Base-by-base conservation (phyloP, 179 eudicot species). In the Camellia oleifera region DNA sequence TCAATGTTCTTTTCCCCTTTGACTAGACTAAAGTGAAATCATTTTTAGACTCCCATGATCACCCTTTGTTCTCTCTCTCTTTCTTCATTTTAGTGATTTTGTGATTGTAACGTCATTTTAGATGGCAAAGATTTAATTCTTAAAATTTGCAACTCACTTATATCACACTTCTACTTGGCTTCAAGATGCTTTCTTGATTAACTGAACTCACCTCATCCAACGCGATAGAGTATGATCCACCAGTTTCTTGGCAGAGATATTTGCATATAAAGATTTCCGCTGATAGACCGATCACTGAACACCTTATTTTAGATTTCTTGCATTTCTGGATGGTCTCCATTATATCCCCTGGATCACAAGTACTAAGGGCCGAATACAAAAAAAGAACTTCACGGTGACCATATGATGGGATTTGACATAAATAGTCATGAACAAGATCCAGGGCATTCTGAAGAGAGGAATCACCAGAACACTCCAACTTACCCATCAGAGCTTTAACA, bases 301-400 rank as follows among this genome's bases (percentile, higher is more conserved):
- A 95, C 88, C 99, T 90, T 74, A 95, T 91, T 80, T 91, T 95
- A 18, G 99, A 86, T 57, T 86, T 86, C 88, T 95, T 95, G 91
- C 99, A 95, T 86, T 91, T 95, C 78, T 90, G 87, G 67, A 95
- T 88, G 63, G 94, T 88, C 79, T 93, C 97, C 93, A 93, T 88
- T 60, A 95, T 87, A 83, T 95, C 98, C 42, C 98, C 98, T 0
- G 98, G 98, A 87, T 95, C 98, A 87, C 98, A 95, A 52, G 98
- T 91, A 85, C 93, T 91, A 50, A 95, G 93, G 58, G 98, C 95
- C 20, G 98, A 92, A 86, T 91, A 95, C 76, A 93, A 57, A 67
- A 95, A 87, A 50, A 95, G 87, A 75, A 84, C 98, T 87, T 95
- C 98, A 42, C 98, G 95, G 77, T 95, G 98, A 80, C 98, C 98